These are phyloP conservation scores for Arabidopsis arenosa DNA, from an alignment of 345 rosid species.

Conservation along the genomic window DNA sequence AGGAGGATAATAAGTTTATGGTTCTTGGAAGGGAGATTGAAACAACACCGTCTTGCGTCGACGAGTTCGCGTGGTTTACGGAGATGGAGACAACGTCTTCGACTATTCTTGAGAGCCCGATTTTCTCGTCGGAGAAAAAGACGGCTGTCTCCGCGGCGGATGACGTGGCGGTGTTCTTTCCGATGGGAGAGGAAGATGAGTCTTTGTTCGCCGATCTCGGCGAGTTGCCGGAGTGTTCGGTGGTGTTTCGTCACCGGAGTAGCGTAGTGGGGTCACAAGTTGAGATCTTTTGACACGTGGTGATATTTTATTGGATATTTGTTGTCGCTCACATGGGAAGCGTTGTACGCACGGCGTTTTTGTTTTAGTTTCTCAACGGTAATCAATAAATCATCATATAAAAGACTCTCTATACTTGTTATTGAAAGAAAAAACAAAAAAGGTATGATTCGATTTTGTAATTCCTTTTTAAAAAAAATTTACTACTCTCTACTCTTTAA, in stretches of 20 bases:
- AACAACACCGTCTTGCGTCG: slow-evolving; percentile 51
- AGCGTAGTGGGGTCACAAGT: slow-evolving; percentile 62
- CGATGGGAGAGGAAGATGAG: slow-evolving; percentile 86
- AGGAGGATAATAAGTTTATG: slow-evolving; percentile 47
- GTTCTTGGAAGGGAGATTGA: slow-evolving; percentile 53
- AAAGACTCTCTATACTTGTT: slow-evolving; percentile 18
- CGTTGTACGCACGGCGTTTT: slow-evolving; percentile 44
- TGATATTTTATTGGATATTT: slow-evolving; percentile 21
- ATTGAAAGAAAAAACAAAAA: background rate
- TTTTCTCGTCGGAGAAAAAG: slow-evolving; percentile 55
- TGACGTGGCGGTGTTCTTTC: slow-evolving; percentile 66
- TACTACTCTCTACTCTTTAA: slow-evolving; percentile 24
- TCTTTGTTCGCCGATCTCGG: slow-evolving; percentile 94
- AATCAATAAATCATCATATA: slow-evolving; percentile 36
- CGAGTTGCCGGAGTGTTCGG: slow-evolving; percentile 94
- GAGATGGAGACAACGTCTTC: slow-evolving; percentile 84
- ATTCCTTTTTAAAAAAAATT: background rate
- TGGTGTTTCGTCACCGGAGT: slow-evolving; percentile 75
- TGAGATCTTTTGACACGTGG: slow-evolving; percentile 71
- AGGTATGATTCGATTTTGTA: slow-evolving; percentile 31
- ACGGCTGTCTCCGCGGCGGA: slow-evolving; percentile 34
- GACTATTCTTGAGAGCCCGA: slow-evolving; percentile 67
- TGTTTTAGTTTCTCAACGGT: slow-evolving; percentile 31
- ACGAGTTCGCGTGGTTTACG: slow-evolving; percentile 83
- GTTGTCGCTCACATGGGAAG: slow-evolving; percentile 42